Base-by-base conservation (phyloP, 768 basidiomycete genomes). In the Xanthoconium stramineum region DNA sequence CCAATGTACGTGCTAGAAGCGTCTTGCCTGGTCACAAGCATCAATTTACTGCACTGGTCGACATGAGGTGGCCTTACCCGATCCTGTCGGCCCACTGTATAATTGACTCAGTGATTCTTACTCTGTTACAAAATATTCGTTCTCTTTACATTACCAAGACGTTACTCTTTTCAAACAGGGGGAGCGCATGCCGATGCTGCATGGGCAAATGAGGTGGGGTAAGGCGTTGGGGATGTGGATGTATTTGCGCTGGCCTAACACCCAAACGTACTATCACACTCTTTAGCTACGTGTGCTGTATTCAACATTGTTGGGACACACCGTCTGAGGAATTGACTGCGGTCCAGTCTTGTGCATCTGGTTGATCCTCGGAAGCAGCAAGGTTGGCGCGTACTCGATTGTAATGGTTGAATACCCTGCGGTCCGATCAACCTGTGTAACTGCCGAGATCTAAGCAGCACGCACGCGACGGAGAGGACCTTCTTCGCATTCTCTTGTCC, bases 401-500 rank as follows among this genome's bases (percentile, higher is more conserved):
- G 69, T 94, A 97, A 71, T 97, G 95, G 63, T 97, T 96, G 79
- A 87, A 97, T 2, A 96, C 92, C 33, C 94, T 96, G 66, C 1
- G 43, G 19, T 48, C 39, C 40, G 36, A 56, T 36, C 56, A 47
- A 49, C 11, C 20, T 32, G 38, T 24, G 24, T 24, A 24, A 15
- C 55, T n/a, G 50, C 28, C 24, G 47, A 56, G 47, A 45, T 51
- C 45, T 29, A 13, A 30, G 30, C n/a, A 11, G 46, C 42, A 83
- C 92, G 69, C 73, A 94, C 93, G 94, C 95, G 46, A 98, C 95
- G 37, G 92, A 90, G 33, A 98, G 81, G 24, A 91, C 87, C 68
- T 94, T 93, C 82, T 98, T 98, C 3, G 95, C 94, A 56, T 80
- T 82, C 61, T 91, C 89, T 69, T 98, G 95, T 1, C 95, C 95